Evolutionary conservation across 306 rosid genomes (phyloP).

Genomic region (Acacia acuminata): DNA sequence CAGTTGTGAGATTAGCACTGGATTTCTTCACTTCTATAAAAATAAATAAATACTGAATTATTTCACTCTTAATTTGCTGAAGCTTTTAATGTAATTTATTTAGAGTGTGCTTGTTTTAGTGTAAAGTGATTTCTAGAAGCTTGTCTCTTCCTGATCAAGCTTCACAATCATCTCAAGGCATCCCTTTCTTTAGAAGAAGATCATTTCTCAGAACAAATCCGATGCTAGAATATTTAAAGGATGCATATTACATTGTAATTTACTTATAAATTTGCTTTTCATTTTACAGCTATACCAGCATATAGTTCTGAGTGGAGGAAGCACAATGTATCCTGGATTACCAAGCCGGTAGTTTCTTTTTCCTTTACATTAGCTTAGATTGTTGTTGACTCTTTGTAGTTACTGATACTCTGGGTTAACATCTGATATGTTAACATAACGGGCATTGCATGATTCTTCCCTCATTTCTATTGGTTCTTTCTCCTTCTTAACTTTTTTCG

Average conservation of each 20-base stretch:
- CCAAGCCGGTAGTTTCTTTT: conserved; percentile 85
- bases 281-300: conserved; percentile 94
- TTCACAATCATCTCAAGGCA: neutral
- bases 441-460: conserved; percentile 20
- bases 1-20: conserved; percentile 6
- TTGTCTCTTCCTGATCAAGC: neutral
- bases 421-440: neutral
- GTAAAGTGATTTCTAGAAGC: neutral
- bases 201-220: neutral
- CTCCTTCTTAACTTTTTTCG: neutral
- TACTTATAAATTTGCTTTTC: conserved; percentile 10
- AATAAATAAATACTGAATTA: neutral
- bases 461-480: conserved; percentile 16
- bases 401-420: too few relatives aligned
- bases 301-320: conserved; percentile 98
- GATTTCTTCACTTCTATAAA: neutral
- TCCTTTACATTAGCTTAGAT: conserved; percentile 33
- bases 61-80: neutral
- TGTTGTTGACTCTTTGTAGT: conserved; percentile 15
- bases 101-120: neutral
- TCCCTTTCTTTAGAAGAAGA: neutral
- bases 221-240: neutral
- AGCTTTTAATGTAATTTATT: neutral
- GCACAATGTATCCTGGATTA: conserved; percentile 99
- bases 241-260: conserved; percentile 1